Evolutionary conservation across 1,139 yeast genomes (phyloP), one percentile per base, ranked within the genome.

Genomic region (Magnusiomyces magnusii): DNA sequence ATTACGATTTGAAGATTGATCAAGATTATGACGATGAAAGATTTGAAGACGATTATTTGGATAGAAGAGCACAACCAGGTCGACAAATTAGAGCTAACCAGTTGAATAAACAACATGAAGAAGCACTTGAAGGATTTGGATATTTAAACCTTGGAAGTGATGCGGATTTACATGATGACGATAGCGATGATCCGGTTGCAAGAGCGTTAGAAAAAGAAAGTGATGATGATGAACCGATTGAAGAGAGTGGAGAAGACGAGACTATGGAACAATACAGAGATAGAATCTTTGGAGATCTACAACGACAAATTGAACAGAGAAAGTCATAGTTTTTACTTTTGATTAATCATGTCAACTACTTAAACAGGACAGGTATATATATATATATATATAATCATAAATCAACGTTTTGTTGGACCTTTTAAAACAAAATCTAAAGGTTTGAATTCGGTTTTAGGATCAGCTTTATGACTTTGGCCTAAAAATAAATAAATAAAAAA

Each of bases 191-290:
- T 19, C 63, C 60, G 15, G 64, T 60, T 50, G 67, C 60, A 42
- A 60, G 54, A 39, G 63, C 60, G 27, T 58, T 60, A 23, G 60
- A 60, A 31, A 57, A 57, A 15, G 62, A 58, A 10, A 53, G 51
- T 17, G 64, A 54, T 31, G 61, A 62, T 47, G 65, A 62, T 21
- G 60, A 44, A 39, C n/a, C n/a, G n/a, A 55, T 53, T 44, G 31
- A 39, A 28, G 61, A 61, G 24, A 62, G 61, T 15, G 62, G 42
- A 10, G 68, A 62, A 25, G 67, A 63, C 28, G 71, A 68, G 54
- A 65, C 65, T 39, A 58, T 64, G 54, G 71, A 67, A 47, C 64
- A 65, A 56, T 69, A 68, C 57, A 56, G 71, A 27, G 69, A 68
- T 53, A 61, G 70, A n/a, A 64, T 69, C 24, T 54, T 68, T 56